Evolutionary conservation across 305 asterid species (phyloP).

Genomic region (Fraxinus velutina): DNA sequence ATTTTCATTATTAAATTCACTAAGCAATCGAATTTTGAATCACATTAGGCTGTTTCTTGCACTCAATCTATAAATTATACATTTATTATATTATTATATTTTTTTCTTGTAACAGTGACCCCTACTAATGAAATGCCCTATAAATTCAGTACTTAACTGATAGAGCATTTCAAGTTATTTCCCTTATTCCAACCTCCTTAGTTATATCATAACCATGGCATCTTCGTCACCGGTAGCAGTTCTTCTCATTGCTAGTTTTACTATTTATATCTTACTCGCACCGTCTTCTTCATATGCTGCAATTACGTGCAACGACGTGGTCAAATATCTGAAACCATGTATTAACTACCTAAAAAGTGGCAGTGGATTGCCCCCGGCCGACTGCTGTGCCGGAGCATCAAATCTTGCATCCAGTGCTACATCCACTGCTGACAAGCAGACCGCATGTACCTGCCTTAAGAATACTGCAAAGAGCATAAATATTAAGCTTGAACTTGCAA

Average conservation of each 20-base stretch:
- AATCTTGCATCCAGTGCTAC: slow-evolving; percentile 43
- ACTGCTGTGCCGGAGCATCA: slow-evolving; percentile 51
- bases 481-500: slow-evolving; percentile 40
- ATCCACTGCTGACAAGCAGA: slow-evolving; percentile 44
- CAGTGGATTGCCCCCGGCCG: slow-evolving; percentile 46
- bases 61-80: slow-evolving; percentile 27
- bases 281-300: slow-evolving; percentile 36
- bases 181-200: background rate
- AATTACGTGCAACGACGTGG: slow-evolving; percentile 51
- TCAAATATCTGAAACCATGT: slow-evolving; percentile 50
- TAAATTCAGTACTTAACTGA: slow-evolving; percentile 17
- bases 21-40: background rate
- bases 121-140: slow-evolving; percentile 1
- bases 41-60: slow-evolving; percentile 29
- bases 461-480: slow-evolving; percentile 37
- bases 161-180: background rate
- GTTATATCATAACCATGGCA: slow-evolving; percentile 29
- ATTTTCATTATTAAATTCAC: background rate
- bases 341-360: slow-evolving; percentile 46
- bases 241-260: slow-evolving; percentile 19
- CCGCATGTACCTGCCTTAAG: slow-evolving; percentile 62
- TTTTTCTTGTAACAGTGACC: background rate
- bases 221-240: slow-evolving; percentile 23
- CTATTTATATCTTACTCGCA: slow-evolving; percentile 9
- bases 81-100: background rate